Evolutionary conservation across 306 rosid genomes (phyloP), one percentile per base, ranked within the genome.

Genomic region (Cicer bijugum): DNA sequence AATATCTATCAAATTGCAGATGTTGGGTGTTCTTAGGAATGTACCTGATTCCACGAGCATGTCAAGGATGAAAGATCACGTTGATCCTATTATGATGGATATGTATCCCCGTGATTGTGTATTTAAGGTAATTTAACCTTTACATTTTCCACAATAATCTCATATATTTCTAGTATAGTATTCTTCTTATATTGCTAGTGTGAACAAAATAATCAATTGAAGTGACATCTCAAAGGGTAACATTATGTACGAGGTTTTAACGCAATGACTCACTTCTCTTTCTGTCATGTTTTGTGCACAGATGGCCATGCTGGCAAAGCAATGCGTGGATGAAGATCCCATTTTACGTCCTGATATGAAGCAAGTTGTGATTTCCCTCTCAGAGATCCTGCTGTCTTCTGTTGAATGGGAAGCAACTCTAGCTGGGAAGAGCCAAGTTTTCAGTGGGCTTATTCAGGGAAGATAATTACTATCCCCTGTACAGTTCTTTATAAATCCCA

Each of bases 401-500:
- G 78, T 93, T 61, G 98, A 93, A 82, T 93, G 98, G 98, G 98
- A 93, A 85, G 96, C 98, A 5, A 93, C 96, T 78, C 93, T 93
- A 6, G 97, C 98, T 8, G 98, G 97, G 66, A 93, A 88, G 75
- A 91, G 98, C 84, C 98, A 93, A 71, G 97, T 93, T 45, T 91
- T 93, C 75, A 91, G 98, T 82, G 98, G 98, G 20, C 98, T 91
- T 81, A 96, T 85, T 75, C 98, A 89, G 72, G 97, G 98, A 84
- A 85, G 97, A 83, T 93, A 90, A 84, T 50, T 75, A 67, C 66
- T 63, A 28, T 4, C 33, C 33, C 33, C 33, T 28, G 33, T 71
- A 53, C 60, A 1, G 6, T 37, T 61, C 42, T 58, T 57, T 23
- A 20, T 23, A 57, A 1, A 57, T 39, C 9, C 42, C 16, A 6